Base-by-base conservation (phyloP, 129 eudicot species). In the Heracleum sosnowskyi region DNA sequence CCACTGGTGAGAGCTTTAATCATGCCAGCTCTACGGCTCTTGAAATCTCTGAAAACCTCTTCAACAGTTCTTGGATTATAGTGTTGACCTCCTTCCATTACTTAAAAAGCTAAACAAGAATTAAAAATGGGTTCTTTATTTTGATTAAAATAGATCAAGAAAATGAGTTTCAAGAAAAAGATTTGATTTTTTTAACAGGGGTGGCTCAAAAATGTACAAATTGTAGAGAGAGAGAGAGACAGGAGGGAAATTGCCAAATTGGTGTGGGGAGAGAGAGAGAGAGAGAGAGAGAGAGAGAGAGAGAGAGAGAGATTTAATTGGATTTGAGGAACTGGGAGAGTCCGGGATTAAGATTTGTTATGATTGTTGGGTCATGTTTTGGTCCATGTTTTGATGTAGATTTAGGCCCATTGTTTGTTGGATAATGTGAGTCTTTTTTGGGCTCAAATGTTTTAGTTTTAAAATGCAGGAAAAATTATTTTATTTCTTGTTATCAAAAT, bases 1-100 rank as follows among this genome's bases (percentile, higher is more conserved):
- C 79, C 79, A 35, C 17, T 51, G 31, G 82, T 79, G n/a, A 79
- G 77, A 41, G 82, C 77, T 79, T 79, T 75, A 40, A 75, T 49
- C 78, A 75, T 75, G 41, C 78, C 78, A 75, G 78, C 69, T 49
- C 78, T 75, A 2, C 78, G 42, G 44, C 78, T 75, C 68, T 79
- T 71, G 53, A 79, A 79, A 70, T 79, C 82, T 12, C 69, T 57
- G 55, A 79, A 69, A 33, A 79, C 82, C 55, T 79, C 82, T 36
- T 79, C 82, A 33, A 79, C 77, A 34, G 78, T 75, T 33, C 78
- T 17, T 22, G 78, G 78, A 75, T 75, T 75, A 36, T 75, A 75
- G 40, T 75, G 78, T 75, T 75, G 78, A 75, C 78, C 78, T 13
- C 64, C 78, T 8, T 75, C 78, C 78, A 75, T 75, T 28, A 73